Evolutionary conservation across 2,329 filamentous ascomycete genomes (phyloP).

Genomic region (Alternaria incomplexa): DNA sequence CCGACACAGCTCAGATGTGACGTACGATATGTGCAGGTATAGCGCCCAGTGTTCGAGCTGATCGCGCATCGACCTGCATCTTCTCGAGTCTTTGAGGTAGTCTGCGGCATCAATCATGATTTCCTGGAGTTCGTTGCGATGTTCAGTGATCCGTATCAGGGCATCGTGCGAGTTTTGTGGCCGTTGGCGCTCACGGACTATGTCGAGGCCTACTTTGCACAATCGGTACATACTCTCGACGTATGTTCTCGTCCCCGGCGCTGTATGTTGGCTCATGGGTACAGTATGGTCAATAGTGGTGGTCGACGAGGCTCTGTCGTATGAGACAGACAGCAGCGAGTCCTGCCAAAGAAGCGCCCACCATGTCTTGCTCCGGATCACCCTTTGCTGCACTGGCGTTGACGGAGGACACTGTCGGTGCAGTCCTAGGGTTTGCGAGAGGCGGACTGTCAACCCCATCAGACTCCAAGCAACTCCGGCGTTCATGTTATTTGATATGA

Average conservation of each 20-base stretch:
- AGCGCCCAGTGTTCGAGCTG: conserved; percentile 66
- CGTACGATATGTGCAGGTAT: conserved; percentile 67
- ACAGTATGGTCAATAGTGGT: conserved; percentile 58
- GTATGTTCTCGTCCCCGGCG: conserved; percentile 59
- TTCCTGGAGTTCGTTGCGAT: conserved; percentile 62
- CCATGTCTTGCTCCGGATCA: conserved; percentile 51
- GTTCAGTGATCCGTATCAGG: conserved; percentile 61
- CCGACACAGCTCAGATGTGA: conserved; percentile 67
- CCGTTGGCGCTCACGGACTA: conserved; percentile 64
- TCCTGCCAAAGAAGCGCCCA: conserved; percentile 72
- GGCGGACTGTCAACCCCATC: conserved; percentile 64
- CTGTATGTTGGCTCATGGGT: conserved; percentile 49
- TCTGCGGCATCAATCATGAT: conserved; percentile 65
- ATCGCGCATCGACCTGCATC: conserved; percentile 57
- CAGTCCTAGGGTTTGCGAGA: conserved; percentile 66
- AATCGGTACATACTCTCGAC: conserved; percentile 64
- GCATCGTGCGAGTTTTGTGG: conserved; percentile 61
- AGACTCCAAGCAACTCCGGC: conserved; percentile 68
- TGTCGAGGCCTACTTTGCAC: conserved; percentile 65
- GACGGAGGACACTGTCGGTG: conserved; percentile 64
- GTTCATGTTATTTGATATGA: conserved; percentile 68
- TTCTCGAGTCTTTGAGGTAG: conserved; percentile 61
- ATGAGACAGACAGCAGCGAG: conserved; percentile 67
- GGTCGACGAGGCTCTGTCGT: conserved; percentile 65
- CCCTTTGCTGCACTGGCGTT: conserved; percentile 54